Evolutionary conservation across 768 basidiomycete genomes (phyloP).

Genomic region (Mycena rosella): DNA sequence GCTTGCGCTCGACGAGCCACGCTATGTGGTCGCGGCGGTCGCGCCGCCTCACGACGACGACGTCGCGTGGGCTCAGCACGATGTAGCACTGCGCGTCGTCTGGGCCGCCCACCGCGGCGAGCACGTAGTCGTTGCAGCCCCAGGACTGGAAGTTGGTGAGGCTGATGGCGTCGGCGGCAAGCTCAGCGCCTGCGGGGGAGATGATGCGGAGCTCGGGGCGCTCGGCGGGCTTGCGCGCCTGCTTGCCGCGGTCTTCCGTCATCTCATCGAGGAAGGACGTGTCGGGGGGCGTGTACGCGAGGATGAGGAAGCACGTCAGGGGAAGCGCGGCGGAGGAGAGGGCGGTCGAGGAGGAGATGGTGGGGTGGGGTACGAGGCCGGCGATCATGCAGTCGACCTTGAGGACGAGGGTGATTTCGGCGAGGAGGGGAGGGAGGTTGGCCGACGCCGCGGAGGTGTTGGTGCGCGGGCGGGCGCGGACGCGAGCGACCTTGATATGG

Average conservation of each 20-base stretch:
- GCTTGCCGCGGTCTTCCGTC: conserved; percentile 77
- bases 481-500: conserved; percentile 89
- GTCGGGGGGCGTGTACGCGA: conserved; percentile 89
- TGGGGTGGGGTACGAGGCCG: conserved; percentile 82
- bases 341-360: conserved; percentile 22
- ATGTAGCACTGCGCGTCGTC: conserved; percentile 72
- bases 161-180: conserved; percentile 85
- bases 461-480: conserved; percentile 71
- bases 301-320: conserved; percentile 83
- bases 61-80: conserved; percentile 87
- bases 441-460: conserved; percentile 57
- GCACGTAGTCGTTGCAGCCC: conserved; percentile 92
- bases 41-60: conserved; percentile 88
- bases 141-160: conserved; percentile 85
- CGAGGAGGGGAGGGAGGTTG: conserved; percentile 70
- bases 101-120: conserved; percentile 64
- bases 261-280: conserved; percentile 75
- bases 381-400: conserved; percentile 96
- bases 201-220: conserved; percentile 97
- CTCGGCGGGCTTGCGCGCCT: conserved; percentile 86
- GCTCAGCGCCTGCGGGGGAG: conserved; percentile 88
- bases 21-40: conserved; percentile 91
- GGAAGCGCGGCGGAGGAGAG: conserved; percentile 39
- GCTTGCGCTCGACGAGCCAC: conserved; percentile 89
- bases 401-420: conserved; percentile 93